Conservation (phyloP, 2,329 filamentous ascomycete genomes). For the Aspergillus pseudoterreus region DNA sequence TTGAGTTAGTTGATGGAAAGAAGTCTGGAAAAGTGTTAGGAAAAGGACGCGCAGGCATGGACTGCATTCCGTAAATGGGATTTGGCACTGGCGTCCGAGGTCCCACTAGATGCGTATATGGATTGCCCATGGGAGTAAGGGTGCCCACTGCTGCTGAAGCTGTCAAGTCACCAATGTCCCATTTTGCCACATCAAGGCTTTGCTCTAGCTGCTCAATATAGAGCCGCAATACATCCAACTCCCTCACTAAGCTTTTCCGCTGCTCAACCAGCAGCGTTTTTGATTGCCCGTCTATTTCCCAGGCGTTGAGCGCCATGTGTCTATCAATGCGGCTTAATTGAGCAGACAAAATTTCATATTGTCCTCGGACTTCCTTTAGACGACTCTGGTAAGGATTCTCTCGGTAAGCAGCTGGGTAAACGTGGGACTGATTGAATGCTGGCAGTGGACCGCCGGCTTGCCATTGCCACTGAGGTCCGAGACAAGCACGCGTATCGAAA, state of each 20-base stretch:
- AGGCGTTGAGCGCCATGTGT: slow-evolving; percentile 37
- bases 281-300: slow-evolving; percentile 31
- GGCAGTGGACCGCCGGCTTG: slow-evolving; percentile 3
- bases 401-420: slow-evolving; percentile 1
- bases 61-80: too few relatives aligned
- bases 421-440: slow-evolving; percentile 7
- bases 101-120: too few relatives aligned
- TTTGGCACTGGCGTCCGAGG: too few relatives aligned
- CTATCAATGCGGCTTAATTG: slow-evolving; percentile 36
- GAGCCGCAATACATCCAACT: slow-evolving; percentile 34
- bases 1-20: too few relatives aligned
- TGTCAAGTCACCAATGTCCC: slow-evolving; percentile 2
- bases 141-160: neutral
- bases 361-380: slow-evolving; percentile 27
- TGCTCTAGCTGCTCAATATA: slow-evolving; percentile 34
- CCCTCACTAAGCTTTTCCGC: slow-evolving; percentile 33
- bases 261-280: slow-evolving; percentile 35
- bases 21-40: too few relatives aligned
- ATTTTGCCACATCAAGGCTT: slow-evolving; percentile 14
- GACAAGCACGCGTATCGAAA: slow-evolving; percentile 9
- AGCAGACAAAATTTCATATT: slow-evolving; percentile 26
- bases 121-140: neutral
- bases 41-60: too few relatives aligned
- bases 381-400: slow-evolving; percentile 18
- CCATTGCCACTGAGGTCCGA: slow-evolving; percentile 8